A percentile compares a stretch with the other conserved stretches of the same genome.
Conservation (phyloP, 768 basidiomycete species). For the Albatrellus ellisii region DNA sequence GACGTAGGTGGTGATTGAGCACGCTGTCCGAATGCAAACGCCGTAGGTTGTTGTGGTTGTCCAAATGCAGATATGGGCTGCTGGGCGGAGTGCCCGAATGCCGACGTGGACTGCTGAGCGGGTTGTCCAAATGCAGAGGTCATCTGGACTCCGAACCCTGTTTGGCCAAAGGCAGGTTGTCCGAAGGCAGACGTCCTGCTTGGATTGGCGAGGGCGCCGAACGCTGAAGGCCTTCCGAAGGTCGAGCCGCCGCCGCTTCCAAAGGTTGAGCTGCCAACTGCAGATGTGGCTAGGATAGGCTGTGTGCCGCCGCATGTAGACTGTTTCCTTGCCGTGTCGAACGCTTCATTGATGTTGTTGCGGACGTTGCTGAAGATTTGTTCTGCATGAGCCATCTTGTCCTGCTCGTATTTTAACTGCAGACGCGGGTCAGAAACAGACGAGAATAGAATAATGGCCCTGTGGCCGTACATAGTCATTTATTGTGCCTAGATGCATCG, state of each 20-base stretch:
- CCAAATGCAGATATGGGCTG: constrained; percentile 24
- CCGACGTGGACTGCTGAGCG: constrained; percentile 18
- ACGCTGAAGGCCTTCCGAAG: constrained; percentile 22
- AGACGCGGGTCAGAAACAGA: not conserved
- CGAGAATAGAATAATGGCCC: not conserved
- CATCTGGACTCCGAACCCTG: constrained; percentile 5
- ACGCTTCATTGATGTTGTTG: constrained; percentile 24
- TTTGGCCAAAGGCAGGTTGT: constrained; percentile 17
- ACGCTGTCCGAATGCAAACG: constrained; percentile 25
- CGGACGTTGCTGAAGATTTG: constrained; percentile 30
- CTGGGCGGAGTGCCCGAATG: constrained; percentile 19
- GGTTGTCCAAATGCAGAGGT: constrained; percentile 17
- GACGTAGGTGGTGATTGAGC: not conserved
- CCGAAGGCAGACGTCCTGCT: constrained; percentile 15
- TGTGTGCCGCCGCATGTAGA: constrained; percentile 17
- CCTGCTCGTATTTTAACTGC: constrained; percentile 41
- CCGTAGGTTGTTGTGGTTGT: constrained; percentile 10
- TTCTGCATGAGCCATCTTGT: constrained; percentile 37
- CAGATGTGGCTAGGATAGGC: constrained; percentile 1
- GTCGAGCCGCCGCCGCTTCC: constrained; percentile 11
- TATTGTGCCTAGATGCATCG: constrained; percentile 36
- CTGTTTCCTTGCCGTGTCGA: constrained; percentile 36
- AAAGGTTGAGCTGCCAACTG: constrained; percentile 1
- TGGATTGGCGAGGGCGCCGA: constrained; percentile 20
- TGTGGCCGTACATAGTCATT: constrained; percentile 52